Percentiles rank a stretch among this genome's conserved stretches.
These are phyloP conservation scores for Brettanomyces bruxellensis DNA, from an alignment of 805 yeast genomes.

Conservation along the genomic window DNA sequence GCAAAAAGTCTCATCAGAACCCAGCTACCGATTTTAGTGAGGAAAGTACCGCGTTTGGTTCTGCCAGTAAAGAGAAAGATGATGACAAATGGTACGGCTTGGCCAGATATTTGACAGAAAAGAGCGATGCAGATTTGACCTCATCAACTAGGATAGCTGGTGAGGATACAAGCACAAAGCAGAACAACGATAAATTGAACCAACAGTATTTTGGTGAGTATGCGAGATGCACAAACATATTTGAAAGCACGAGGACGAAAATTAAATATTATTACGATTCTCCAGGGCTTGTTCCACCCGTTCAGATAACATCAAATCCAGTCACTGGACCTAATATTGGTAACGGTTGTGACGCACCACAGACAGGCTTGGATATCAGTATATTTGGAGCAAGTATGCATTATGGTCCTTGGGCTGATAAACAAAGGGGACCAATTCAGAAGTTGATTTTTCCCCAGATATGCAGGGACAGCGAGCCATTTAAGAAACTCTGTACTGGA, in stretches of 20 bases:
- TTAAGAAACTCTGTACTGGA: conserved; percentile 34
- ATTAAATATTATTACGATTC: conserved; percentile 59
- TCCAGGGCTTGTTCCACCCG: conserved; percentile 53
- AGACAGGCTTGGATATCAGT: conserved; percentile 50
- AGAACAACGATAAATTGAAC: conserved; percentile 17
- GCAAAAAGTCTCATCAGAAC: background rate
- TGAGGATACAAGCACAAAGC: background rate
- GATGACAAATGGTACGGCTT: conserved; percentile 64
- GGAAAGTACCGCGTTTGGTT: background rate
- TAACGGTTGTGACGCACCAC: conserved; percentile 49
- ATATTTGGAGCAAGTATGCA: conserved; percentile 56
- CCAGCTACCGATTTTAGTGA: background rate
- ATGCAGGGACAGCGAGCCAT: conserved; percentile 45
- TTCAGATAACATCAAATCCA: conserved; percentile 22
- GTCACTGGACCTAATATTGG: conserved; percentile 46
- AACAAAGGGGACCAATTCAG: conserved; percentile 64
- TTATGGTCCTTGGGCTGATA: conserved; percentile 95
- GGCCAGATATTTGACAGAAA: conserved; percentile 45
- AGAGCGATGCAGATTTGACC: conserved; percentile 10
- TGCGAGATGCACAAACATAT: conserved; percentile 64
- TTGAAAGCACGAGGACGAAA: conserved; percentile 50
- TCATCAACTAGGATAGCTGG: no score
- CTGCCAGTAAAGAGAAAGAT: background rate
- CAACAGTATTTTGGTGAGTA: conserved; percentile 47
- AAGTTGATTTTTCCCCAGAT: conserved; percentile 58